phyloP scores from a whole-genome alignment of 495 filamentous ascomycete genomes.

The Neurospora tetraspora region DNA sequence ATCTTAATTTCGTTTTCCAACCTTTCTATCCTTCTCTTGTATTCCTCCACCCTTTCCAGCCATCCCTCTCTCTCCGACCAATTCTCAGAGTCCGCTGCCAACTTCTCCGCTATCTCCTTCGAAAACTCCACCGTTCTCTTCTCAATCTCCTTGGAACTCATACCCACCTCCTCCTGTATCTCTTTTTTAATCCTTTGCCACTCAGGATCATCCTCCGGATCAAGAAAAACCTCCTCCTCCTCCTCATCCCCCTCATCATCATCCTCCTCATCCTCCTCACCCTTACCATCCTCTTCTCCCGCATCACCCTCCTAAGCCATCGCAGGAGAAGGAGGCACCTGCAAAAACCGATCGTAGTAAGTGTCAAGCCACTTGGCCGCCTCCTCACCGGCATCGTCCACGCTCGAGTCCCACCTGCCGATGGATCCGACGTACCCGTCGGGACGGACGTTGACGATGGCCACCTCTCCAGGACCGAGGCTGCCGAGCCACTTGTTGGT shows the following conservation, averaged over 20 bases:
- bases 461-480: conserved; percentile 38
- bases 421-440: conserved; percentile 59
- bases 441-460: conserved; percentile 52
- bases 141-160: neutral
- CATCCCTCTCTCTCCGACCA: neutral
- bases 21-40: neutral
- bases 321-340: conserved; percentile 18
- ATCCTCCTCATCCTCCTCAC: neutral
- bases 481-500: conserved; percentile 55
- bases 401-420: conserved; percentile 38
- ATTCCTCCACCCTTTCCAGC: neutral
- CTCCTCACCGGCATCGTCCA: conserved; percentile 31
- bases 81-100: neutral
- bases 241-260: neutral
- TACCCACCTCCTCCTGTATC: neutral
- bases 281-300: neutral
- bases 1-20: neutral
- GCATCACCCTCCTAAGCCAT: neutral
- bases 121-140: neutral
- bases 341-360: conserved; percentile 48
- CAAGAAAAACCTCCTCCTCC: neutral
- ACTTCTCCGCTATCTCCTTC: neutral
- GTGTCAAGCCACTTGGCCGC: conserved; percentile 47
- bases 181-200: neutral
- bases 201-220: neutral